Evolutionary conservation across 805 yeast species (phyloP).

Genomic region (Zygosaccharomyces kombuchaensis): DNA sequence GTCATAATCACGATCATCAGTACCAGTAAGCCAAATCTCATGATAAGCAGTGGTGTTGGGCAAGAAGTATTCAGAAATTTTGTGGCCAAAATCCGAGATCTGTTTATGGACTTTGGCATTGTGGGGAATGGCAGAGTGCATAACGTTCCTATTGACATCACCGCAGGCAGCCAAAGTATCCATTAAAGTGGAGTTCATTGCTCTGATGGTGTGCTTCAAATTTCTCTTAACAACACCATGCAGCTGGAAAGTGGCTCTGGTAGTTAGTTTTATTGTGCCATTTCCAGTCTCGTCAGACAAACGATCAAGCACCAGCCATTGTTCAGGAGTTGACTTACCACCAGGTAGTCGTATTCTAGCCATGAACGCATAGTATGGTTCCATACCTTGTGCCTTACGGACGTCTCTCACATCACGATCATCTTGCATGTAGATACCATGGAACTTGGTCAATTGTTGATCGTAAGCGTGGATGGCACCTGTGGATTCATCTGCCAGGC

Average conservation of each 20-base stretch:
- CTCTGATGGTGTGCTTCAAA: conserved; percentile 85
- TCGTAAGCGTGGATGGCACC: conserved; percentile 89
- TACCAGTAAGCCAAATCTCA: conserved; percentile 93
- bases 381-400: conserved; percentile 86
- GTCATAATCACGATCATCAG: conserved; percentile 62
- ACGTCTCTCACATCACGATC: conserved; percentile 94
- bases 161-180: conserved; percentile 98
- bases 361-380: conserved; percentile 97
- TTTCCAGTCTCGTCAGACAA: conserved; percentile 81
- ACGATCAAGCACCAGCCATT: conserved; percentile 83
- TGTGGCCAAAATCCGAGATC: conserved; percentile 56
- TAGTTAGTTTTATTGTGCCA: conserved; percentile 89
- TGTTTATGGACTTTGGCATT: conserved; percentile 79
- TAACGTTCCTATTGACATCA: conserved; percentile 95
- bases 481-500: conserved; percentile 72
- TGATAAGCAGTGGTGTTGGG: conserved; percentile 95
- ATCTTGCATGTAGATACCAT: conserved; percentile 97
- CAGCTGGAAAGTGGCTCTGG: conserved; percentile 94
- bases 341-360: conserved; percentile 94
- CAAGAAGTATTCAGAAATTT: conserved; percentile 74
- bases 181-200: conserved; percentile 83
- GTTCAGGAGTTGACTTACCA: conserved; percentile 80
- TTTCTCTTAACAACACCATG: conserved; percentile 92
- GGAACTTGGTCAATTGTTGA: conserved; percentile 94
- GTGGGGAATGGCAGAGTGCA: conserved; percentile 83